Evolutionary conservation across 768 basidiomycete species (phyloP), one percentile per base, ranked within the genome.

Genomic region (Tulasnella sp.): DNA sequence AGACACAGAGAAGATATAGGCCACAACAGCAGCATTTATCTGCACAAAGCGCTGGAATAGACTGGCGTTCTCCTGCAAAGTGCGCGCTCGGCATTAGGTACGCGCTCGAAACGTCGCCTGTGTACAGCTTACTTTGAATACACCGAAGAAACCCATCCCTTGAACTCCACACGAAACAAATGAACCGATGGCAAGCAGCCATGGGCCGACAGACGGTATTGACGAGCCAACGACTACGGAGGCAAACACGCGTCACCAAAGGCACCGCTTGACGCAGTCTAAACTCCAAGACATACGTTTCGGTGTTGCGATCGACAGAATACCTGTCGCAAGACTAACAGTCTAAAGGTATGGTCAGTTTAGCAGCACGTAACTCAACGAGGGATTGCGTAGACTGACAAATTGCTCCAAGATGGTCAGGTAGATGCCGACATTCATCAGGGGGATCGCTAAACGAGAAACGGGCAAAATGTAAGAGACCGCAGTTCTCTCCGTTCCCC

Each of bases 371-470:
- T 59, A 26, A 37, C 19, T 5, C 29, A 36, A 41, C 26, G 4
- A 32, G 1, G 62, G 3, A 19, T 44, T 19, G 29, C 37, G 5
- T 29, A 65, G 16, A 75, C 79, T 69, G 32, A 86, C 81, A 52
- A 92, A 83, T 80, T 97, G 95, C 79, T 96, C 92, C 0, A 82
- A 79, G 65, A 98, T 80, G 35, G 90, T 86, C 22, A 86, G 80
- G 76, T 97, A 98, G 69, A 98, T 91, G 37, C 97, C 97, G 74
- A 88, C 85, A 82, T 99, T 96, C 75, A 94, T 83, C 65, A 94
- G 81, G 9, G 95, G 95, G 73, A 98, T 90, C 59, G 95, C 95
- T 81, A 19, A 34, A 59, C 7, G 11, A 39, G 26, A 52, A 52
- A 52, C 47, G 47, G 26, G 26, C 47, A 52, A 16, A 22, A 52